Evolutionary conservation across 805 yeast species (phyloP).

Genomic region (Candida silvicultrix): DNA sequence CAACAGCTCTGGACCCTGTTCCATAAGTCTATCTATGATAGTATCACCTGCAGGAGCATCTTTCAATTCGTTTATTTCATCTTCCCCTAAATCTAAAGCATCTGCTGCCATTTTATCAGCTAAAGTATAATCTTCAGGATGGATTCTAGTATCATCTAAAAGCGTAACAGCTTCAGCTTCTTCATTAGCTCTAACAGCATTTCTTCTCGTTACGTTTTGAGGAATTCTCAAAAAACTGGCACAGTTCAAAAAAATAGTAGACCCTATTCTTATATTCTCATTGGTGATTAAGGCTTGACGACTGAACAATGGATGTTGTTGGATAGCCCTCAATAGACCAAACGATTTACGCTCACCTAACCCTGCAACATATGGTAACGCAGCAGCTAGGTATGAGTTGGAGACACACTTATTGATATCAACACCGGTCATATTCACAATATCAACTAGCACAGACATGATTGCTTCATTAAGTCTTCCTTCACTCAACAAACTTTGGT

Average conservation of each 20-base stretch:
- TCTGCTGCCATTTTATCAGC: conserved; percentile 98
- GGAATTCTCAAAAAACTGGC: conserved; percentile 84
- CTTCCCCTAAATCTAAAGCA: conserved; percentile 94
- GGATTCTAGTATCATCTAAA: conserved; percentile 92
- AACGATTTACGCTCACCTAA: conserved; percentile 94
- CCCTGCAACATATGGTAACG: conserved; percentile 79
- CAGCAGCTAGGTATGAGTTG: conserved; percentile 62
- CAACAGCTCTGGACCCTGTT: conserved; percentile 62
- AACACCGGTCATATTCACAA: conserved; percentile 85
- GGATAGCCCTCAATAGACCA: conserved; percentile 77
- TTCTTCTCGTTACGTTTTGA: conserved; percentile 40
- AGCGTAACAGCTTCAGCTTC: conserved; percentile 62
- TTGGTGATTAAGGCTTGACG: conserved; percentile 85
- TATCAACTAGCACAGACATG: conserved; percentile 82
- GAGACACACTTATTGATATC: conserved; percentile 88
- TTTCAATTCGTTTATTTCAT: conserved; percentile 75
- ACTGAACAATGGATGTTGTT: conserved; percentile 51
- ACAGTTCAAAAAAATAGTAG: conserved; percentile 83
- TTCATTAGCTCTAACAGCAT: conserved; percentile 24
- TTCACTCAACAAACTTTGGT: conserved; percentile 64
- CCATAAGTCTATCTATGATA: conserved; percentile 52
- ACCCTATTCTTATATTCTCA: conserved; percentile 56
- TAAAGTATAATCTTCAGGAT: conserved; percentile 94
- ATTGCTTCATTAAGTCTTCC: conserved; percentile 61
- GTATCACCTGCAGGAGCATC: conserved; percentile 69